Base-by-base conservation (phyloP, 2,329 filamentous ascomycete species). In the Ophiognomonia clavigignenti-juglandacearum region DNA sequence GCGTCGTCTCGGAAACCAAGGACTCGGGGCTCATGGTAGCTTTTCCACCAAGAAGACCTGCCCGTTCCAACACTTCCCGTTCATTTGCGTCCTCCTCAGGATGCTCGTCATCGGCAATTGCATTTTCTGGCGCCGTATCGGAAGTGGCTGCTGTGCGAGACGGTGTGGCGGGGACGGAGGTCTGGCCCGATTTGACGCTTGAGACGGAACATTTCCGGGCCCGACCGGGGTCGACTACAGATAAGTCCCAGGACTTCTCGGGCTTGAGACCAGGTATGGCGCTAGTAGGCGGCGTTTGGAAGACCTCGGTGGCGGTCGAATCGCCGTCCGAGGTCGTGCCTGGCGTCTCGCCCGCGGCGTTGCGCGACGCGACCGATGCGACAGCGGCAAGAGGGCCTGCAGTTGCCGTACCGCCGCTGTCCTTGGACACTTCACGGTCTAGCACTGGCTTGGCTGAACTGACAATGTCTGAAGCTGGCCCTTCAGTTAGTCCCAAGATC, bases 21-120 rank as follows among this genome's bases (percentile, higher is more conserved):
- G 67, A 67, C 19, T 75, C 71, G 20, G 66, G 59, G 5, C 65
- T 68, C 39, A 62, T 66, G 42, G 68, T 65, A 16, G 66, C 59
- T 32, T 65, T 65, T 22, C 63, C 56, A 34, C 79, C 75, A 20
- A 87, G 64, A 19, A 89, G 69, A 1, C 85, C 85, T 6, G 82
- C 74, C 61, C 88, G 80, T 54, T 82, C 77, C 23, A 89, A 67
- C 5, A 88, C 68, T 34, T 82, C 80, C 50, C 81, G 78, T 60
- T 90, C 86, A 8, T 75, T 76, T 4, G 83, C 83, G 58, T 88
- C 85, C 22, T 78, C 71, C 29, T 78, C 77, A 22, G 72, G 61
- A 42, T 69, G 58, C 14, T 66, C 61, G 7, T 68, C 60, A 24
- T 61, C 49, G 44, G 61, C 54, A 11, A 59, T 49, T 42, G 53